Base-by-base conservation (phyloP, 805 yeast species). In the Myxozyma udenii region DNA sequence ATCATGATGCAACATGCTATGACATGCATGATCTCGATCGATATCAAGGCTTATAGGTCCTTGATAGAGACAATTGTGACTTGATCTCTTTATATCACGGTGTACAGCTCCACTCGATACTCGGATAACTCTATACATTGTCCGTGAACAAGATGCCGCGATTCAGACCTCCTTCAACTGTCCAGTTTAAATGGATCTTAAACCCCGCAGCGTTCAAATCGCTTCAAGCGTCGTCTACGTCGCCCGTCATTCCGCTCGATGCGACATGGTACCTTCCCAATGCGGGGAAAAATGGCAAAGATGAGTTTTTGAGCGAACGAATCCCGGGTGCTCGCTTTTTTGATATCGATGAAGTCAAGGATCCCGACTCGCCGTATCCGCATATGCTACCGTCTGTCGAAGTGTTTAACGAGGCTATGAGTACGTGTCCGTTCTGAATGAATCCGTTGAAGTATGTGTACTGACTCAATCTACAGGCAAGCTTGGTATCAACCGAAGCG, bases 231-330 rank as follows among this genome's bases (percentile, higher is more conserved):
- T 22, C 43, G 16, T 52, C 63, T 33, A 39, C 32, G 11, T 21
- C 38, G 5, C 55, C 46, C 30, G 57, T 74, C 22, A 53, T 84
- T 9, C 84, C 95, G 0, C 72, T 91, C 19, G 98, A 91, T 67
- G 81, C 95, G 3, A 83, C 97, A 0, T 93, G 98, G 97, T 88
- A 82, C 68, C 77, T 91, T 79, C 96, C 98, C 43, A 84, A 82
- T 63, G 73, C 71, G 36, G 82, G 84, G 9, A 74, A 78, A 40
- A 74, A 78, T 57, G 90, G 84, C 0, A 68, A 66, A 35, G 72
- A 76, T 19, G 87, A 88, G 65, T 83, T 76, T 64, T 68, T 71
- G 39, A 66, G 73, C 22, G 80, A 76, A 46, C 77, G 97, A 55
- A 70, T 85, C 7, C 81, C 83, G 14, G 72, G 78, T 6, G 77